Conservation (phyloP, 768 basidiomycete genomes). For the Amanita polypyramis region DNA sequence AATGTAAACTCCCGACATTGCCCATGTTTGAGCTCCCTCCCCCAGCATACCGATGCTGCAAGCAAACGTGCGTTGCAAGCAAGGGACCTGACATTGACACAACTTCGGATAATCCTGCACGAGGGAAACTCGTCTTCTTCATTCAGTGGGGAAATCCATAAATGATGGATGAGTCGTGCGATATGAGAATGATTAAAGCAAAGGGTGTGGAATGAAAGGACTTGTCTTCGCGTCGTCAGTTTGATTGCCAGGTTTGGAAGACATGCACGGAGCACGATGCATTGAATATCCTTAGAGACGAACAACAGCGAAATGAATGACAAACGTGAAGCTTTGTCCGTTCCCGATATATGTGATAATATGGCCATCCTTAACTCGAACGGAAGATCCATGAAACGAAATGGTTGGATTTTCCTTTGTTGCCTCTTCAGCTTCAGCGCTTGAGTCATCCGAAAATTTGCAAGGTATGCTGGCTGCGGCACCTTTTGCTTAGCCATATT, state of each 20-base stretch:
- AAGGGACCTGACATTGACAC: conserved; percentile 20
- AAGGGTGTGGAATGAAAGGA: neutral
- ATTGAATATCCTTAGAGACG: neutral
- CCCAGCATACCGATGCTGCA: conserved; percentile 15
- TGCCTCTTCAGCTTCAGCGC: neutral
- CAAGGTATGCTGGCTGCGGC: neutral
- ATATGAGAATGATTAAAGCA: neutral
- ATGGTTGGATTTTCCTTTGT: neutral
- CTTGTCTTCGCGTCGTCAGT: neutral
- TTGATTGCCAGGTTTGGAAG: neutral
- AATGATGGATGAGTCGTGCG: neutral
- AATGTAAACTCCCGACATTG: conserved; percentile 23
- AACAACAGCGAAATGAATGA: neutral
- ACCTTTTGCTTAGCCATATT: neutral
- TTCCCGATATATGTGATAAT: neutral
- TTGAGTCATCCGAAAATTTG: neutral
- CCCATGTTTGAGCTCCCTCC: conserved; percentile 17
- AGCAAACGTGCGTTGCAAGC: conserved; percentile 22
- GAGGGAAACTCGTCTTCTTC: neutral
- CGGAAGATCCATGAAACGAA: neutral
- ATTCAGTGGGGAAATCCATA: neutral
- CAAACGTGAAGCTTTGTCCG: neutral
- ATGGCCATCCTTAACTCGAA: neutral
- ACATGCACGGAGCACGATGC: neutral
- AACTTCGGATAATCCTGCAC: conserved; percentile 4